phyloP scores from a whole-genome alignment of 768 basidiomycete species.

The Xerocomellus chrysenteron region DNA sequence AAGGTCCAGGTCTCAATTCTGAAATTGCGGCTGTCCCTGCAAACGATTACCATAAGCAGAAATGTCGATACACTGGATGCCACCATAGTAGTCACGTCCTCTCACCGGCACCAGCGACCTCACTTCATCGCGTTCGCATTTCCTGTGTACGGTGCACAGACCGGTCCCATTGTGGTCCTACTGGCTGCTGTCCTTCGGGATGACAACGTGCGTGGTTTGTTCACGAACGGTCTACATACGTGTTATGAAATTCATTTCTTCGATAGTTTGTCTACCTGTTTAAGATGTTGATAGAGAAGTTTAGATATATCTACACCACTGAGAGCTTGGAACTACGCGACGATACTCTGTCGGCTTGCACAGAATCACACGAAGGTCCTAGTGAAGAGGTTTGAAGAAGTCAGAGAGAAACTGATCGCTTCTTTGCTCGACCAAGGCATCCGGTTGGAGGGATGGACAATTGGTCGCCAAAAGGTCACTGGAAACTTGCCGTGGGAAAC shows the following conservation, averaged over 20 bases:
- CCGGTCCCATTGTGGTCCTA: neutral
- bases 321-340: conserved; percentile 9
- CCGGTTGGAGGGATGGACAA: neutral
- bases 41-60: too few relatives aligned
- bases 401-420: neutral
- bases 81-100: too few relatives aligned
- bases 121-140: too few relatives aligned
- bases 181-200: conserved; percentile 1
- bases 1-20: too few relatives aligned
- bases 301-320: conserved; percentile 4
- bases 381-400: neutral
- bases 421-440: neutral
- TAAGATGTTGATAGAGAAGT: neutral
- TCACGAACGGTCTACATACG: too few relatives aligned
- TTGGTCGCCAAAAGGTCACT: neutral
- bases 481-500: too few relatives aligned
- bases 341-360: conserved; percentile 9
- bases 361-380: neutral
- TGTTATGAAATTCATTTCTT: neutral
- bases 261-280: conserved; percentile 2
- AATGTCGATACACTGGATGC: too few relatives aligned
- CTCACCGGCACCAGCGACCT: too few relatives aligned
- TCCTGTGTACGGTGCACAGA: conserved; percentile 8
- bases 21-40: too few relatives aligned
- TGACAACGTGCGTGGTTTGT: neutral